These are phyloP conservation scores for Massospora cicadina DNA, from an alignment of 371 early-diverging fungal genomes.

Conservation along the genomic window DNA sequence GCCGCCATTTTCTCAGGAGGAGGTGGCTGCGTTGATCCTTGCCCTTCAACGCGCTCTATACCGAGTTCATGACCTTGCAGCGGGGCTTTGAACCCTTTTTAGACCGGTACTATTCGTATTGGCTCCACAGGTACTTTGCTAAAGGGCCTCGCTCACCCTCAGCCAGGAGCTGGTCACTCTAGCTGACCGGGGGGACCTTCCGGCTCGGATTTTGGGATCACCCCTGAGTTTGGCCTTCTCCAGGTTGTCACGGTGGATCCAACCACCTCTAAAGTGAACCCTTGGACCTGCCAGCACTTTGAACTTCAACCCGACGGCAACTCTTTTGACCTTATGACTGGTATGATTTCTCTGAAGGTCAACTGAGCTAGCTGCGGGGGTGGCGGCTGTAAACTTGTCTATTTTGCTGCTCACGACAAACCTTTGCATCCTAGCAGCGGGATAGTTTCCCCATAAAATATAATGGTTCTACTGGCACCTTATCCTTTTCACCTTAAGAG, in stretches of 20 bases:
- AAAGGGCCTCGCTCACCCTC: not conserved
- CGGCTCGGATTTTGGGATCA: constrained; percentile 52
- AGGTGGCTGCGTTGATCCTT: constrained; percentile 49
- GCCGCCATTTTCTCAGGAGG: constrained; percentile 41
- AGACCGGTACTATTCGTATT: constrained; percentile 49
- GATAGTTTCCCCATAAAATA: not conserved
- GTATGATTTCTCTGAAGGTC: constrained; percentile 57
- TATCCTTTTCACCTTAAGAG: too few relatives aligned
- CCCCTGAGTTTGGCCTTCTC: constrained; percentile 53
- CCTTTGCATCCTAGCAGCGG: not conserved
- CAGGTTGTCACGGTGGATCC: constrained; percentile 38
- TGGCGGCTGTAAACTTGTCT: not conserved
- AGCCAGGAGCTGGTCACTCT: constrained; percentile 49
- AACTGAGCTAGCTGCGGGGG: not conserved
- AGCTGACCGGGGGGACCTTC: constrained; percentile 27
- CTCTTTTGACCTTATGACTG: constrained; percentile 88
- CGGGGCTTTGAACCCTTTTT: constrained; percentile 62
- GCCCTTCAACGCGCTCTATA: constrained; percentile 42
- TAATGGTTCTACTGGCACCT: too few relatives aligned
- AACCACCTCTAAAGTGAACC: constrained; percentile 13
- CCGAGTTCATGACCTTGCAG: constrained; percentile 40
- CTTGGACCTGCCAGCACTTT: constrained; percentile 22
- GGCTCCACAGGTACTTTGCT: constrained; percentile 60
- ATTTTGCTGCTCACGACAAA: not conserved
- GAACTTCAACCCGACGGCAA: constrained; percentile 88